Evolutionary conservation across 768 basidiomycete species (phyloP), one percentile per base, ranked within the genome.

Genomic region (Suillus variegatus): DNA sequence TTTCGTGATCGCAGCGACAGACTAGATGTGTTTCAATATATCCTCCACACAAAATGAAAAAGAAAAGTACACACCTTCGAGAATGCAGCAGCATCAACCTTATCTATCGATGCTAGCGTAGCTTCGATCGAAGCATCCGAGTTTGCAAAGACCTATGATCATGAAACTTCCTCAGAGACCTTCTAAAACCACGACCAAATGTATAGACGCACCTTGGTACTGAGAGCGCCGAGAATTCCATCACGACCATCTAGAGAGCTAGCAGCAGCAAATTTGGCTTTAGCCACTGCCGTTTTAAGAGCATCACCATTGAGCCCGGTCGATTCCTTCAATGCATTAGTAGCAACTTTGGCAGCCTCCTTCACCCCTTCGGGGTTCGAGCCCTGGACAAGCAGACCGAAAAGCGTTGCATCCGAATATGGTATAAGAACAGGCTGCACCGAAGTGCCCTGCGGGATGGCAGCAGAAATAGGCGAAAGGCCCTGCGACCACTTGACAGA

Each of bases 361-460:
- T 83, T 87, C 55, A 94, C 88, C 61, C 81, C 85, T 52, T 83
- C 81, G 2, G 84, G 74, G 28, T 88, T 90, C 44, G 82, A 75
- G 7, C 88, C 94, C 74, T 92, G 88, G 43, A 98, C 81, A 62
- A 94, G 78, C 64, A 97, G 78, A 65, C 95, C 95, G 66, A 97
- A 88, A 60, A 99, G 84, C 8, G 91, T 82, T 4, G 95, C 96
- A 74, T 99, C 97, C 18, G 95, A 93, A 81, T 99, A 99, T 16
- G 92, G 89, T 14, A 95, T 82, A 73, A 93, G 86, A 62, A 97
- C 87, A 13, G 90, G 78, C 75, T 90, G 84, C 63, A 91, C 91
- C 32, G 84, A 84, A 1, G 90, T 81, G 51, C 85, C 84, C 64
- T 75, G 72, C n/a, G 88, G 88, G 25, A 90, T 74, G 60, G 80